A percentile compares a stretch with the other conserved stretches of the same genome.
These are phyloP conservation scores for Pestalotiopsis sp. DNA, from an alignment of 2,329 filamentous ascomycete genomes.

Conservation along the genomic window DNA sequence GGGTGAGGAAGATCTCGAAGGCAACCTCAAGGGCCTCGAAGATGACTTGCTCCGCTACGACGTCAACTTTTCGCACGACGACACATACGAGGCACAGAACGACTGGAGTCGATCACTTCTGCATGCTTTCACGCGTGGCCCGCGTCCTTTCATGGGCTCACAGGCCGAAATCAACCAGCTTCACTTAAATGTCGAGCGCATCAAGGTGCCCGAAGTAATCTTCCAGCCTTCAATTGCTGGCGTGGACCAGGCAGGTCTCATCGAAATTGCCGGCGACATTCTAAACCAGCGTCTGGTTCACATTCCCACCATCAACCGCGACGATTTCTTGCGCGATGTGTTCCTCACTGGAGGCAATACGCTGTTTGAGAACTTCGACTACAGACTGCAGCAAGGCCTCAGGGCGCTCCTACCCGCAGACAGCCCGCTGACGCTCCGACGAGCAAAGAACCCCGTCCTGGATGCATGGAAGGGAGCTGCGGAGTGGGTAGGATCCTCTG, in stretches of 20 bases:
- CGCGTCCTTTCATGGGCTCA: slow-evolving; percentile 77
- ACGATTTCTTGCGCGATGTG: slow-evolving; percentile 77
- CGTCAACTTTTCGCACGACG: slow-evolving; percentile 84
- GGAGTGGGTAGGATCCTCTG: slow-evolving; percentile 68
- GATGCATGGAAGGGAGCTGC: slow-evolving; percentile 96
- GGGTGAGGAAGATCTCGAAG: slow-evolving; percentile 84
- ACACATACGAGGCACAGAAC: slow-evolving; percentile 86
- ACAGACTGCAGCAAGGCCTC: slow-evolving; percentile 73
- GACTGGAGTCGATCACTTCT: slow-evolving; percentile 94
- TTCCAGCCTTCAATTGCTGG: slow-evolving; percentile 93
- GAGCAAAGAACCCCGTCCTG: slow-evolving; percentile 72
- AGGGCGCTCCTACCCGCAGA: slow-evolving; percentile 70
- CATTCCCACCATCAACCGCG: slow-evolving; percentile 49
- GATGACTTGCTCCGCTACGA: slow-evolving; percentile 84
- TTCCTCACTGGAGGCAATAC: slow-evolving; percentile 96
- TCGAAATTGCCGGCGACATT: slow-evolving; percentile 91
- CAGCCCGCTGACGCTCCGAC: slow-evolving; percentile 66
- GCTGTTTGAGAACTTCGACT: slow-evolving; percentile 83
- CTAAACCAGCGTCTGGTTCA: slow-evolving; percentile 75
- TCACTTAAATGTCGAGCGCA: slow-evolving; percentile 94
- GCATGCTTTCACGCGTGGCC: slow-evolving; percentile 87
- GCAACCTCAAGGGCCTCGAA: slow-evolving; percentile 74
- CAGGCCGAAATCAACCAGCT: slow-evolving; percentile 82
- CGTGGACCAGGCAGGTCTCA: slow-evolving; percentile 87
- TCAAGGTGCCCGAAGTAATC: slow-evolving; percentile 88